Percentiles rank a stretch among this genome's conserved stretches.
phyloP scores from a whole-genome alignment of 1,284 basidiomycete genomes.

The Leccinum laetum region DNA sequence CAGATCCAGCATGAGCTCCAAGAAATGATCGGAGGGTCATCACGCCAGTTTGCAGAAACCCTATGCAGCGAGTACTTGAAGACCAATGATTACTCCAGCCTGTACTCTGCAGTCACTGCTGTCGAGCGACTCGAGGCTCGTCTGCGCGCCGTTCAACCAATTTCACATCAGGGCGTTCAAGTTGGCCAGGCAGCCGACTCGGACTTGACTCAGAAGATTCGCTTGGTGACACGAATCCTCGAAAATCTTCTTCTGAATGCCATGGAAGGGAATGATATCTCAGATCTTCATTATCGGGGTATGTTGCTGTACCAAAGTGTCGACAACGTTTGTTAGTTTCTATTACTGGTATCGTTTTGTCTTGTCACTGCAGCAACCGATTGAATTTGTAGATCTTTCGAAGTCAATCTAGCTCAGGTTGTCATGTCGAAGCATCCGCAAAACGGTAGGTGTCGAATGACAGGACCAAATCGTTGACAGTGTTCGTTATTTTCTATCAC shows the following conservation, averaged over 20 bases:
- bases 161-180: neutral
- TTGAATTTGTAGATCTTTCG: neutral
- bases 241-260: neutral
- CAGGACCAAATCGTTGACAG: no score
- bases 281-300: neutral
- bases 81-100: neutral
- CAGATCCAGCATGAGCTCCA: neutral
- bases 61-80: neutral
- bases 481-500: no score
- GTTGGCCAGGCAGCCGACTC: neutral
- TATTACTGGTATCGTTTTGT: neutral
- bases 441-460: no score
- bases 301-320: neutral
- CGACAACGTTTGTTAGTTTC: neutral
- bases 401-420: neutral
- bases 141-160: neutral
- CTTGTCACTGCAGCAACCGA: neutral
- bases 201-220: neutral
- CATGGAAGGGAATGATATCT: neutral
- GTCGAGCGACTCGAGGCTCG: neutral
- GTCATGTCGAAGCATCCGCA: neutral
- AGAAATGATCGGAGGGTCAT: neutral
- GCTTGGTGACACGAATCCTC: neutral
- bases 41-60: neutral
- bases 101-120: neutral